These are phyloP conservation scores for Colletotrichum costaricense DNA, from an alignment of 2,329 filamentous ascomycete species.

Conservation along the genomic window DNA sequence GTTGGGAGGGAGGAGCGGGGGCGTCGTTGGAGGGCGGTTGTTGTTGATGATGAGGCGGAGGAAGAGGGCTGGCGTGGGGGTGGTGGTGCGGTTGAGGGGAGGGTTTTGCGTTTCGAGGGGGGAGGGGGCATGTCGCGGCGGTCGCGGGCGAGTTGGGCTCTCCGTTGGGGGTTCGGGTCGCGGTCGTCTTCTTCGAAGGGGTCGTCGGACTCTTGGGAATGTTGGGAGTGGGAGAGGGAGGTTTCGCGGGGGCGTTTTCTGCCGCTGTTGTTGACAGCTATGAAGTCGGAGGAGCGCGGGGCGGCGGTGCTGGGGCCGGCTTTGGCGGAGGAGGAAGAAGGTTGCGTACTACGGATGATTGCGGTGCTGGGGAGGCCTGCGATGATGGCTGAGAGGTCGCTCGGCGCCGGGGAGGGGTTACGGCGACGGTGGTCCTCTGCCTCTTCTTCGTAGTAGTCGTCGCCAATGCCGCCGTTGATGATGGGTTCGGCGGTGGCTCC, in stretches of 20 bases:
- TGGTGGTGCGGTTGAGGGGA: slow-evolving; percentile 4
- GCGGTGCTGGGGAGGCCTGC: slow-evolving; percentile 10
- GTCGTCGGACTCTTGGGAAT: slow-evolving; percentile 31
- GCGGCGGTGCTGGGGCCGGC: neutral
- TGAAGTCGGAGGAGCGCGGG: slow-evolving; percentile 6
- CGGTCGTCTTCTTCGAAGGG: slow-evolving; percentile 39
- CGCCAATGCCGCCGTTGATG: neutral
- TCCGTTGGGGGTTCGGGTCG: slow-evolving; percentile 36
- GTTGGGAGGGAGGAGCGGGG: neutral
- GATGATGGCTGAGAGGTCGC: slow-evolving; percentile 3
- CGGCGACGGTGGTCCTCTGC: neutral
- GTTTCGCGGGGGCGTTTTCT: slow-evolving; percentile 18
- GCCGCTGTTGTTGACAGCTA: slow-evolving; percentile 8
- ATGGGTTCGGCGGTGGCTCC: neutral
- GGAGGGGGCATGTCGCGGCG: slow-evolving; percentile 37
- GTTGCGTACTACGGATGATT: neutral
- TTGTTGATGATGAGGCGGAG: neutral
- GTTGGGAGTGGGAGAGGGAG: neutral
- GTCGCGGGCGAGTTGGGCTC: slow-evolving; percentile 39
- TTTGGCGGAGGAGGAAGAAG: neutral
- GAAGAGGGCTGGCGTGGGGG: neutral
- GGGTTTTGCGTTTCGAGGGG: slow-evolving; percentile 6
- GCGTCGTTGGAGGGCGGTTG: neutral
- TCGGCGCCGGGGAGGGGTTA: neutral
- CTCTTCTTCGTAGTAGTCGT: neutral